Evolutionary conservation across 371 early-diverging fungal genomes (phyloP).

Genomic region (Mortierella sp.): DNA sequence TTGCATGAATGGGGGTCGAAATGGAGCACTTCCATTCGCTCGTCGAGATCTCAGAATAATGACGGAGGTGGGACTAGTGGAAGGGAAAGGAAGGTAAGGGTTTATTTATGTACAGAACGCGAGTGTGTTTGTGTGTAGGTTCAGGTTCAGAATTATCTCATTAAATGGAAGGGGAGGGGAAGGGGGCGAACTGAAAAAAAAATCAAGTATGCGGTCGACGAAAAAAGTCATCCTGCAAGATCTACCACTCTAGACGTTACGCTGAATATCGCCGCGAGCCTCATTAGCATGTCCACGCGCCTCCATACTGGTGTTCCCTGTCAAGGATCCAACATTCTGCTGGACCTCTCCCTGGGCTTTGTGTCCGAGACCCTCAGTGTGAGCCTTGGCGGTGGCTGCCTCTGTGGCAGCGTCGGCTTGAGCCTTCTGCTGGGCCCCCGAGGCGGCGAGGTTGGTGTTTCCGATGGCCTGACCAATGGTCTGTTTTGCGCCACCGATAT

Average conservation of each 20-base stretch:
- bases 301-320: constrained; percentile 27
- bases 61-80: too few species aligned
- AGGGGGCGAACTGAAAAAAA: not conserved
- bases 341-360: constrained; percentile 58
- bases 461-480: constrained; percentile 33
- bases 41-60: too few species aligned
- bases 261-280: constrained; percentile 46
- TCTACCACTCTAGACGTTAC: not conserved
- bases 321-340: constrained; percentile 53
- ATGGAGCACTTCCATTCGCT: too few species aligned
- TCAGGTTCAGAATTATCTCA: too few species aligned
- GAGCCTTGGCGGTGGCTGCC: not conserved
- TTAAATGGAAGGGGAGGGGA: too few species aligned
- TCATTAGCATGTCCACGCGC: constrained; percentile 9
- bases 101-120: too few species aligned
- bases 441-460: constrained; percentile 26
- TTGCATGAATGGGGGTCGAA: not conserved
- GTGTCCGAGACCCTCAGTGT: constrained; percentile 37
- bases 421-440: constrained; percentile 34
- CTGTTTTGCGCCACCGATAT: constrained; percentile 42
- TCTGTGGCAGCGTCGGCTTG: constrained; percentile 8
- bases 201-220: not conserved
- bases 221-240: not conserved
- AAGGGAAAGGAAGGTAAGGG: too few species aligned
- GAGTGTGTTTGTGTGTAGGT: too few species aligned